Percentiles rank a stretch among this genome's conserved stretches.
Evolutionary conservation across 495 filamentous ascomycete species (phyloP).

Genomic region (Aspergillus funiculosus): DNA sequence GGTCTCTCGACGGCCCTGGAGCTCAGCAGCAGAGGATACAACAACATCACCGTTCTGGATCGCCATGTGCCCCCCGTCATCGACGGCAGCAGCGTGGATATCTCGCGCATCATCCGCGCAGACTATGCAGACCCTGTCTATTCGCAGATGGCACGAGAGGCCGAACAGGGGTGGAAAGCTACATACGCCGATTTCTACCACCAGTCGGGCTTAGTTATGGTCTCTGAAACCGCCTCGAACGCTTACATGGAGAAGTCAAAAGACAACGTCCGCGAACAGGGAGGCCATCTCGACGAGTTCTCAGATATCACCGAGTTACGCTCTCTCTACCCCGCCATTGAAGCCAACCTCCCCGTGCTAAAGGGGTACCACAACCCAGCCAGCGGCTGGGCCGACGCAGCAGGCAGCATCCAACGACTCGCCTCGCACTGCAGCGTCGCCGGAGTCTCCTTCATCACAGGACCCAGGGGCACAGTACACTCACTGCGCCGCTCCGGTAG

Average conservation of each 20-base stretch:
- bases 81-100: conserved; percentile 59
- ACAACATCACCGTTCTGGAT: conserved; percentile 60
- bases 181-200: conserved; percentile 31
- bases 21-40: conserved; percentile 47
- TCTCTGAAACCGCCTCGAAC: neutral
- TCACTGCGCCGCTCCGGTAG: conserved; percentile 23
- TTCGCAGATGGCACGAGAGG: conserved; percentile 55
- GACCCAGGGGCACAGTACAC: conserved; percentile 22
- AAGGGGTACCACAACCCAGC: conserved; percentile 66
- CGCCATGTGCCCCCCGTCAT: conserved; percentile 51
- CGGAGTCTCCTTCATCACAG: conserved; percentile 30
- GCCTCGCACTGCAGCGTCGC: conserved; percentile 30
- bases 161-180: conserved; percentile 60
- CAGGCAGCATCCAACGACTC: conserved; percentile 54
- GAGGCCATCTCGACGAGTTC: conserved; percentile 24
- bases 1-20: conserved; percentile 58
- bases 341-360: conserved; percentile 44
- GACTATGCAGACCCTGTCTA: conserved; percentile 70
- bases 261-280: conserved; percentile 38
- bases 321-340: conserved; percentile 39
- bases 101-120: conserved; percentile 63
- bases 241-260: conserved; percentile 26
- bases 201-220: conserved; percentile 24
- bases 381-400: conserved; percentile 75
- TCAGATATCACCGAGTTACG: conserved; percentile 38